phyloP scores from a whole-genome alignment of 176 grass and related monocot genomes.

The Raddia distichophylla region DNA sequence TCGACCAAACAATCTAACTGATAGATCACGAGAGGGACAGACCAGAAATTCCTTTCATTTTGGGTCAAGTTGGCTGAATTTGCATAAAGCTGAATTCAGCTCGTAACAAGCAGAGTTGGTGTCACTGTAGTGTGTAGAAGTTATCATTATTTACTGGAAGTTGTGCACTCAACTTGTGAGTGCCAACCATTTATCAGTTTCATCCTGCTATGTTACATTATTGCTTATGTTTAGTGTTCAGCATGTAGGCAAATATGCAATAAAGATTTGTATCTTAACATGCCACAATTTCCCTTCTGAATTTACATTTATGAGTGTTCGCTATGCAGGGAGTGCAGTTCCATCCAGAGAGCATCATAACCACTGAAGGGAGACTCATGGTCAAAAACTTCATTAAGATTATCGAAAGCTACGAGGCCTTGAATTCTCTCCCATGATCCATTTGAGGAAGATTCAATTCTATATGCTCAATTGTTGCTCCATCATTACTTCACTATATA shows the following conservation, averaged over 20 bases:
- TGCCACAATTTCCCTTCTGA: neutral
- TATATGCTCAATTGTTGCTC: neutral
- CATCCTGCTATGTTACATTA: neutral
- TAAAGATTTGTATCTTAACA: neutral
- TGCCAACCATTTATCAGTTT: neutral
- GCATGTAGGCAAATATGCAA: neutral
- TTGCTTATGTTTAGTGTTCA: neutral
- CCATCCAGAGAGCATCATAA: conserved; percentile 67
- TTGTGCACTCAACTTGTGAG: neutral
- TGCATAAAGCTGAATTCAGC: neutral
- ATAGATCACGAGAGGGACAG: neutral
- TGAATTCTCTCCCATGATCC: conserved; percentile 37
- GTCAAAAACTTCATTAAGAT: conserved; percentile 53
- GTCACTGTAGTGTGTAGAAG: neutral
- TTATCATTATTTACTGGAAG: neutral
- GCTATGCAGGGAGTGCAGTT: conserved; percentile 55
- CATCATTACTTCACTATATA: neutral
- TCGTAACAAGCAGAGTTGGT: neutral
- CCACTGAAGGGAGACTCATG: conserved; percentile 50
- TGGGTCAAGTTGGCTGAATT: neutral
- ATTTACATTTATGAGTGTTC: conserved; percentile 8
- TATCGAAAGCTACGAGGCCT: conserved; percentile 47
- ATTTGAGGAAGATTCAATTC: neutral
- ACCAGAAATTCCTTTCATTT: neutral
- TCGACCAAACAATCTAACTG: neutral